phyloP scores from a whole-genome alignment of 2,329 filamentous ascomycete species.

The Sphaerulina vaccinii region DNA sequence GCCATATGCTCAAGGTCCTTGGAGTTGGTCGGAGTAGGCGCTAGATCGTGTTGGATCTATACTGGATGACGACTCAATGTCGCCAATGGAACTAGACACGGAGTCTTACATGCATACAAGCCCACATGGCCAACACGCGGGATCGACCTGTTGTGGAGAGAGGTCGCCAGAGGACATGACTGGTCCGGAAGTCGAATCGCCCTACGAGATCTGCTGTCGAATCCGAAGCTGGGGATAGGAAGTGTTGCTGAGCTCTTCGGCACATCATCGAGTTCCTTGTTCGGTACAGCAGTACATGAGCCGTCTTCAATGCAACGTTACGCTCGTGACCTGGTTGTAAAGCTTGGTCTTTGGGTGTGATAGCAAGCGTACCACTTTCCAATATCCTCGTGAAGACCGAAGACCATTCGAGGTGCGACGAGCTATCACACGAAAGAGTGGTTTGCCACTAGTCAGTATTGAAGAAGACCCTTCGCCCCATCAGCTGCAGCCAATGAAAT shows the following conservation, averaged over 20 bases:
- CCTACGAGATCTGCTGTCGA: slow-evolving; percentile 3
- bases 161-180: not conserved
- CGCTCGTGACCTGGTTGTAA: slow-evolving; percentile 2
- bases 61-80: not conserved
- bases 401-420: too few species aligned
- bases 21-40: slow-evolving; percentile 6
- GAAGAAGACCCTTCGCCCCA: too few species aligned
- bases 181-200: slow-evolving; percentile 1
- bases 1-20: too few species aligned
- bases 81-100: slow-evolving; percentile 11
- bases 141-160: slow-evolving; percentile 1
- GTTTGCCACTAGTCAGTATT: too few species aligned
- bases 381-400: too few species aligned
- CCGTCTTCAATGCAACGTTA: not conserved
- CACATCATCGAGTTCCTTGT: slow-evolving; percentile 4
- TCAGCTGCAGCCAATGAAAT: too few species aligned
- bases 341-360: slow-evolving; percentile 2
- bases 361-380: slow-evolving; percentile 4
- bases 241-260: not conserved
- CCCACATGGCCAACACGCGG: slow-evolving; percentile 9
- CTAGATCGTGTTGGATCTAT: slow-evolving; percentile 5
- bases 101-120: slow-evolving; percentile 9
- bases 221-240: not conserved
- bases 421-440: too few species aligned
- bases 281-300: slow-evolving; percentile 6